These are phyloP conservation scores for Pythium utonaiense DNA, from an alignment of 352 stramenopile species.

Conservation along the genomic window DNA sequence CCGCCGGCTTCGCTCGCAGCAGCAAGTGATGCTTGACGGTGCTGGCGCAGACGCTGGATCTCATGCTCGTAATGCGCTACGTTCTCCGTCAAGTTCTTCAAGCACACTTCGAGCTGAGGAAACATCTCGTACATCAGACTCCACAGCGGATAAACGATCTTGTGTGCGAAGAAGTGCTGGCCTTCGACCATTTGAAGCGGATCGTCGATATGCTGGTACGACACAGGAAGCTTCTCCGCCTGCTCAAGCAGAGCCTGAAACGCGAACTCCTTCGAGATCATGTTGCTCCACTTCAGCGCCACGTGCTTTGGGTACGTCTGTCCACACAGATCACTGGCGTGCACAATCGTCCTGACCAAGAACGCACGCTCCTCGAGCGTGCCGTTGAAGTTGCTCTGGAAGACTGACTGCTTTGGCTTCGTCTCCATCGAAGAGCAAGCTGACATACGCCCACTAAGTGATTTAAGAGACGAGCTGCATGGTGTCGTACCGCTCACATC, in stretches of 20 bases:
- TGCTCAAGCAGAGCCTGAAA: conserved; percentile 84
- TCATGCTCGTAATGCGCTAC: conserved; percentile 83
- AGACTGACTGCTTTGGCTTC: conserved; percentile 9
- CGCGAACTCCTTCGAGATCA: conserved; percentile 89
- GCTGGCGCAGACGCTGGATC: conserved; percentile 56
- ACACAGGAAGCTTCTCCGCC: conserved; percentile 72
- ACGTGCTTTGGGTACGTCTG: conserved; percentile 86
- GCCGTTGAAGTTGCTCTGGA: conserved; percentile 59
- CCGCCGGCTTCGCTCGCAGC: conserved; percentile 8
- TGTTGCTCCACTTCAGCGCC: conserved; percentile 88
- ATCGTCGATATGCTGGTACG: conserved; percentile 78
- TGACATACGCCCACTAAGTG: conserved; percentile 14
- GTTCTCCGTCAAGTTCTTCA: conserved; percentile 67
- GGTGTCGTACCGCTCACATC: conserved; percentile 39
- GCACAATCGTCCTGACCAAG: conserved; percentile 81
- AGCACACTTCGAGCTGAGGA: conserved; percentile 57
- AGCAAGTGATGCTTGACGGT: conserved; percentile 5
- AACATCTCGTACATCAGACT: conserved; percentile 75
- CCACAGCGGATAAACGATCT: conserved; percentile 79
- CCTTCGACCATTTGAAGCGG: conserved; percentile 83
- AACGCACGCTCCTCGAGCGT: conserved; percentile 79
- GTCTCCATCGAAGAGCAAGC: conserved; percentile 13
- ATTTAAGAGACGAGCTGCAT: conserved; percentile 13
- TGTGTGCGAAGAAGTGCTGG: conserved; percentile 84
- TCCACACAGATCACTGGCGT: conserved; percentile 82